Evolutionary conservation across 2,329 filamentous ascomycete genomes (phyloP).

Genomic region (Trichophyton mentagrophytes): DNA sequence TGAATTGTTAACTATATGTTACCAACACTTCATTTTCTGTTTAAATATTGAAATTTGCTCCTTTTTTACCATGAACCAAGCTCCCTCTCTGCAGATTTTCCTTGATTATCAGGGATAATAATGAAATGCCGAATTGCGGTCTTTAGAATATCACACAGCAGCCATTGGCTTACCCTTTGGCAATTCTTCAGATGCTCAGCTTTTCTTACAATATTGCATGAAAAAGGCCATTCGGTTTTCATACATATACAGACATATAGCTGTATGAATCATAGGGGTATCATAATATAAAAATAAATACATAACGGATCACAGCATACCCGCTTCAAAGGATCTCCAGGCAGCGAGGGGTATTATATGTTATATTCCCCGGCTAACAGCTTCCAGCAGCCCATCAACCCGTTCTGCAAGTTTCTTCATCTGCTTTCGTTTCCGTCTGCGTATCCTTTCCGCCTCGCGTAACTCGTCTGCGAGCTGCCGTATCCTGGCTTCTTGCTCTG

Average conservation of each 20-base stretch:
- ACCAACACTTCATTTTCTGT: neutral
- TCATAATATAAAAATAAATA: neutral
- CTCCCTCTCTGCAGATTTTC: neutral
- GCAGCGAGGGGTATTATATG: neutral
- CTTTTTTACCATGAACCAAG: neutral
- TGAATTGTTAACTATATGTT: neutral
- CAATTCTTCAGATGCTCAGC: too few relatives aligned
- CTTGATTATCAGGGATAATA: neutral
- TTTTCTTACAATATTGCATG: neutral
- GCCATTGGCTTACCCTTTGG: neutral
- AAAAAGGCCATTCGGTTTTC: neutral
- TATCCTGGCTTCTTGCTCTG: conserved; percentile 34
- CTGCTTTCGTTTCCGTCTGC: conserved; percentile 30
- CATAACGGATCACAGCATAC: neutral
- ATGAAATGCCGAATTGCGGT: neutral
- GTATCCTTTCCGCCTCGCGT: conserved; percentile 31
- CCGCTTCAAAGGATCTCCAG: neutral
- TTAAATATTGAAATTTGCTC: neutral
- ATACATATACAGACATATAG: neutral
- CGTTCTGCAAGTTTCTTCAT: conserved; percentile 28
- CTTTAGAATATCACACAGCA: neutral
- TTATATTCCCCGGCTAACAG: conserved; percentile 23
- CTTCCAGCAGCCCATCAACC: conserved; percentile 33
- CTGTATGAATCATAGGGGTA: neutral
- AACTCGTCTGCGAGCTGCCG: conserved; percentile 33